phyloP scores from a whole-genome alignment of 768 basidiomycete species.

The Boletus reticuloceps region DNA sequence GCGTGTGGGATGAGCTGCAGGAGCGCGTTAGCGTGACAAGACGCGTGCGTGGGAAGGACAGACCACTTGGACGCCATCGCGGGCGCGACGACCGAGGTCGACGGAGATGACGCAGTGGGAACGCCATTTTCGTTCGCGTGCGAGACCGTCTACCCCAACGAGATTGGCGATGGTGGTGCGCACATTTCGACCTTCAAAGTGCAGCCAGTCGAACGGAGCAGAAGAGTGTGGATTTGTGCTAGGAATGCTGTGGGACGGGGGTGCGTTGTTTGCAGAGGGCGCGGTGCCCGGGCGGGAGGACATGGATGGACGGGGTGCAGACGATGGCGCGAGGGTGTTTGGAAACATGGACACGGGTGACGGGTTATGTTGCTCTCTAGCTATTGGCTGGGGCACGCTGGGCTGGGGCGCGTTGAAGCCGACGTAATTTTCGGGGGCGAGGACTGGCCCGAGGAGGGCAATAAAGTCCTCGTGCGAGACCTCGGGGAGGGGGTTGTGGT shows the following conservation, averaged over 20 bases:
- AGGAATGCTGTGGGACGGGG: constrained; percentile 15
- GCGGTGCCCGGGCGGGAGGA: constrained; percentile 33
- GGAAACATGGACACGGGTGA: constrained; percentile 32
- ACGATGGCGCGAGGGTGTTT: constrained; percentile 16
- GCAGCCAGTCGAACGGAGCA: constrained; percentile 84
- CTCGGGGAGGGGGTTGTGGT: constrained; percentile 86
- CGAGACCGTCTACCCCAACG: constrained; percentile 75
- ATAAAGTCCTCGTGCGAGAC: constrained; percentile 88
- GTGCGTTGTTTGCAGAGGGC: constrained; percentile 22
- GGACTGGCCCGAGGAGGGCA: constrained; percentile 71
- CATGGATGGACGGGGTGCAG: constrained; percentile 34
- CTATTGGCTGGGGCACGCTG: constrained; percentile 11
- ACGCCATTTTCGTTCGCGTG: constrained; percentile 81
- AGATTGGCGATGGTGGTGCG: constrained; percentile 80
- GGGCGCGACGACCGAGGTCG: constrained; percentile 69
- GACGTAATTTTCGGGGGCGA: constrained; percentile 78
- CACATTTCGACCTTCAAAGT: constrained; percentile 79
- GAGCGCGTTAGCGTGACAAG: neutral
- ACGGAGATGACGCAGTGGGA: constrained; percentile 79
- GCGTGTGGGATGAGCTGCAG: constrained; percentile 75
- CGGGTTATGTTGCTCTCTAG: constrained; percentile 19
- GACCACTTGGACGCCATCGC: constrained; percentile 80
- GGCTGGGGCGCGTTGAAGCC: constrained; percentile 21
- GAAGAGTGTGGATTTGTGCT: constrained; percentile 53
- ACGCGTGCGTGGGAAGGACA: constrained; percentile 26